A percentile compares a stretch with the other conserved stretches of the same genome.
These are phyloP conservation scores for Deinandra increscens DNA, from an alignment of 129 eudicot genomes.

Conservation along the genomic window DNA sequence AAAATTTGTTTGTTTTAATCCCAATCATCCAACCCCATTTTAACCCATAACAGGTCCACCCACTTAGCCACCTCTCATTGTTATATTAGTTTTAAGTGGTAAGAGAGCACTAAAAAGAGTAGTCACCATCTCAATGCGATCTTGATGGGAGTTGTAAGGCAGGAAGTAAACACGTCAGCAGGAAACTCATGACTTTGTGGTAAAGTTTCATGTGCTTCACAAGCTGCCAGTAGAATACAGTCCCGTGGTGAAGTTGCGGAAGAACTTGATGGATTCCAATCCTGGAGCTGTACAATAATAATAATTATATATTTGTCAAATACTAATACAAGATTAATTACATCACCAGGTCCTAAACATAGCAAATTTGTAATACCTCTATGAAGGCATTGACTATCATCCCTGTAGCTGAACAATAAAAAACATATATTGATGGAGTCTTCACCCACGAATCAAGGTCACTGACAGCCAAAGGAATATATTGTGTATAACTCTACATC, in stretches of 20 bases:
- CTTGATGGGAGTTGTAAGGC: constrained; percentile 99
- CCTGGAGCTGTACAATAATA: constrained; percentile 58
- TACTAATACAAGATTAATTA: no score
- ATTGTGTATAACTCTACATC: constrained; percentile 89
- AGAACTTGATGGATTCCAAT: constrained; percentile 58
- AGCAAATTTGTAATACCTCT: constrained; percentile 45
- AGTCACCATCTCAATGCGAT: constrained; percentile 95
- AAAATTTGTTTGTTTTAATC: neutral
- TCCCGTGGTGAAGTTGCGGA: constrained; percentile 65
- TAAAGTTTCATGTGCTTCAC: constrained; percentile 97
- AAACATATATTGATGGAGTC: constrained; percentile 96
- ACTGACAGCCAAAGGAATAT: constrained; percentile 82
- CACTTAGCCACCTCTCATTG: neutral
- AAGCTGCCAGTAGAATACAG: constrained; percentile 92
- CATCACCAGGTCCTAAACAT: neutral
- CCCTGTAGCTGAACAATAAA: constrained; percentile 98
- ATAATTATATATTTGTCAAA: constrained; percentile 3
- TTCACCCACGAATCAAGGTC: constrained; percentile 94
- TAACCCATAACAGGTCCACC: neutral
- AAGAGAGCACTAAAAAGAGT: constrained; percentile 9
- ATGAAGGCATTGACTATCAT: constrained; percentile 89
- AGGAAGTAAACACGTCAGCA: constrained; percentile 96
- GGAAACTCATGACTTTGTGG: constrained; percentile 98
- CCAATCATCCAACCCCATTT: neutral
- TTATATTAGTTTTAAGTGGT: neutral